A percentile compares a stretch with the other conserved stretches of the same genome.
These are phyloP conservation scores for Myriosclerotinia scirpicola DNA, from an alignment of 2,329 filamentous ascomycete species.

Conservation along the genomic window DNA sequence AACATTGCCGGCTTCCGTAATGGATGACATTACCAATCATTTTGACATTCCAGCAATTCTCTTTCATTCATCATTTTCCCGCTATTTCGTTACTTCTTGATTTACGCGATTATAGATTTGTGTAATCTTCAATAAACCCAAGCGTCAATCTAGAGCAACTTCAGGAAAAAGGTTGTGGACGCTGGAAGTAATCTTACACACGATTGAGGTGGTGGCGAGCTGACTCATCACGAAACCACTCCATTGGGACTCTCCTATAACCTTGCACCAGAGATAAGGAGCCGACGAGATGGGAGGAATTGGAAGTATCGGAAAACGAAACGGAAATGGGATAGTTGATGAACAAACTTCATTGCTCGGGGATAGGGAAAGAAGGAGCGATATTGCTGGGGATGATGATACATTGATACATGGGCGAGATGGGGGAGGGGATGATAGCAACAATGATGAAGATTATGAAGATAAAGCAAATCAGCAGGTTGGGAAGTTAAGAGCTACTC, in stretches of 20 bases:
- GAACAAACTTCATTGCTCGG: slow-evolving; percentile 34
- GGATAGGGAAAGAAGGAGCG: slow-evolving; percentile 16
- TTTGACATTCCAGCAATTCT: no score
- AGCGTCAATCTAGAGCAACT: background rate
- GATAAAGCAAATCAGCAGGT: slow-evolving; percentile 38
- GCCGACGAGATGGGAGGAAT: slow-evolving; percentile 11
- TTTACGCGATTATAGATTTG: no score
- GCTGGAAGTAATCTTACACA: background rate
- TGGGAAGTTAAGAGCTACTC: slow-evolving; percentile 41
- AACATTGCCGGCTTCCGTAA: no score
- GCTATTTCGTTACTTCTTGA: no score
- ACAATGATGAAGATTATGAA: slow-evolving; percentile 38
- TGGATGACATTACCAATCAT: no score
- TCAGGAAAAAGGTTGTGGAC: background rate
- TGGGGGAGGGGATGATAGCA: slow-evolving; percentile 3
- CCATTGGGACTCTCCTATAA: background rate
- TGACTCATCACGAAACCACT: background rate
- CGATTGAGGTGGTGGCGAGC: background rate
- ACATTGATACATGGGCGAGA: slow-evolving; percentile 4
- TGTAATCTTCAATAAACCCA: no score
- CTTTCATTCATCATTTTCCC: no score
- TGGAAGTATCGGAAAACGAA: background rate
- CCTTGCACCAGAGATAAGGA: background rate
- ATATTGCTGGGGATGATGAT: slow-evolving; percentile 8
- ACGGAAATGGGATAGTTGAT: slow-evolving; percentile 12